These are phyloP conservation scores for Penicillium sp. DNA, from an alignment of 2,329 filamentous ascomycete genomes.

Conservation along the genomic window DNA sequence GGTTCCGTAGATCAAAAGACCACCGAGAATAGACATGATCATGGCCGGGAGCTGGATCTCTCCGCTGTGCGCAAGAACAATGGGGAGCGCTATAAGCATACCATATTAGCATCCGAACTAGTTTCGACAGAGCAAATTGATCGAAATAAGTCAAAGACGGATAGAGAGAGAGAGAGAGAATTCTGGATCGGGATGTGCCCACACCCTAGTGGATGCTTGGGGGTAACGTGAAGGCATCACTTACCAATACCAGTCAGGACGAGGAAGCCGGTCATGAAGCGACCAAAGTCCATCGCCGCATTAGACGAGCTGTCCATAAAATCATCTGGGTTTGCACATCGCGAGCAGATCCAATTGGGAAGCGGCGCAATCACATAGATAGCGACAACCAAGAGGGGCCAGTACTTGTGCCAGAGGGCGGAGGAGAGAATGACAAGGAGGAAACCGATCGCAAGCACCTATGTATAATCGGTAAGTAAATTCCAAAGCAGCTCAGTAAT, in stretches of 20 bases:
- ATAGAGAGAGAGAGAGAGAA: background rate
- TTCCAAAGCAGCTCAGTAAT: background rate
- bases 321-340: slow-evolving; percentile 89
- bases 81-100: slow-evolving; percentile 69
- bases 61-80: slow-evolving; percentile 81
- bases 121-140: background rate
- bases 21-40: slow-evolving; percentile 91
- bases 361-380: slow-evolving; percentile 92
- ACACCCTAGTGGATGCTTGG: background rate
- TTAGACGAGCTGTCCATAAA: slow-evolving; percentile 85
- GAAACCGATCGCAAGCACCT: slow-evolving; percentile 96
- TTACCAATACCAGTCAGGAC: slow-evolving; percentile 96
- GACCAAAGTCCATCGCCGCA: slow-evolving; percentile 85
- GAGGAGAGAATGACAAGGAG: slow-evolving; percentile 98
- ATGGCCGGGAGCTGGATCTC: slow-evolving; percentile 83
- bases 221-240: slow-evolving; percentile 39
- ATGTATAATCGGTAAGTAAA: slow-evolving; percentile 1
- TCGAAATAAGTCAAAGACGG: background rate
- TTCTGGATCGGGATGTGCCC: background rate
- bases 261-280: slow-evolving; percentile 92
- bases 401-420: slow-evolving; percentile 92
- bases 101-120: slow-evolving; percentile 11
- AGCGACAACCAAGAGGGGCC: slow-evolving; percentile 89
- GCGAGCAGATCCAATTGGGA: slow-evolving; percentile 93
- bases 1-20: slow-evolving; percentile 92